Conservation (phyloP, 148 eudicot genomes). For the Nyssa sinensis region DNA sequence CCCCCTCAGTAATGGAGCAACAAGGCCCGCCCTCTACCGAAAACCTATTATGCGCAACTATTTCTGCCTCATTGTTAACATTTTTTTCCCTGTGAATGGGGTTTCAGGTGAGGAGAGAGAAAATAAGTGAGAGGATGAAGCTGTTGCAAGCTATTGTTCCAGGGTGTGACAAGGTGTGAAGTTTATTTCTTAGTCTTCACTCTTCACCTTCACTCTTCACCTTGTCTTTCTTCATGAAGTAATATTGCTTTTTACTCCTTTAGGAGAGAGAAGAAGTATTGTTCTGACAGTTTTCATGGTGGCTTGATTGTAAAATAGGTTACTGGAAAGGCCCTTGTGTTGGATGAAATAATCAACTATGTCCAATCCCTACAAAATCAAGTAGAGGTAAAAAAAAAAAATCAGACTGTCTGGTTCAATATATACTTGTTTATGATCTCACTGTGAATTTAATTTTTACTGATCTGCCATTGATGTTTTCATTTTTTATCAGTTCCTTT, state of each 20-base stretch:
- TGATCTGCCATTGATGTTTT: background rate
- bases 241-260: background rate
- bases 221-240: conserved; percentile 2
- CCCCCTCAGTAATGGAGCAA: no score
- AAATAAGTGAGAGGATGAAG: conserved; percentile 86
- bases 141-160: conserved; percentile 75
- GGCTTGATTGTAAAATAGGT: conserved; percentile 47
- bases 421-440: background rate
- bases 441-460: background rate
- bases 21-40: no score
- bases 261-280: background rate
- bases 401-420: background rate
- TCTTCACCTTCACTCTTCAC: conserved; percentile 12
- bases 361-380: conserved; percentile 78
- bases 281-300: conserved; percentile 24
- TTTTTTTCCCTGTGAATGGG: background rate
- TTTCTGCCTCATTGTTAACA: background rate
- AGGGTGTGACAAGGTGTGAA: conserved; percentile 92
- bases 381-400: conserved; percentile 52
- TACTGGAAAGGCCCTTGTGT: conserved; percentile 90
- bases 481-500: conserved; percentile 59
- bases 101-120: conserved; percentile 79
- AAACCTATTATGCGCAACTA: background rate
- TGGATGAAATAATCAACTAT: conserved; percentile 86
- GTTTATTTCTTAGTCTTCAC: background rate